Percentiles rank a stretch among this genome's conserved stretches.
These are phyloP conservation scores for Tanacetum coccineum DNA, from an alignment of 129 eudicot genomes.

Conservation along the genomic window DNA sequence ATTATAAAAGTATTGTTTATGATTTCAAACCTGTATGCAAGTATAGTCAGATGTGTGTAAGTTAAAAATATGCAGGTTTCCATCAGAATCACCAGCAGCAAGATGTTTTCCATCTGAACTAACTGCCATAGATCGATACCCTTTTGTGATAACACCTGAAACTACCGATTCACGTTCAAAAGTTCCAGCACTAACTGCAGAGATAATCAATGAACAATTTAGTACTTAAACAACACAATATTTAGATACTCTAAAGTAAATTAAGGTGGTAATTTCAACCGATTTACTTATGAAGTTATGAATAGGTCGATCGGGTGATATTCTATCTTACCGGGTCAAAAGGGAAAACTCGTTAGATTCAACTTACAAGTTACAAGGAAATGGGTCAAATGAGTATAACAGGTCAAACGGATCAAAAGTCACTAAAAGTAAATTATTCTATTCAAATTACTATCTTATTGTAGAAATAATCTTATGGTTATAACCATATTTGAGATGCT, in stretches of 20 bases:
- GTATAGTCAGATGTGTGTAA: constrained; percentile 53
- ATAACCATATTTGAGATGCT: too few relatives aligned
- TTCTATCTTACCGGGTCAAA: too few relatives aligned
- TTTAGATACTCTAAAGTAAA: constrained; percentile 13
- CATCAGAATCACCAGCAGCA: constrained; percentile 79
- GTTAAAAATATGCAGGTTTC: constrained; percentile 70
- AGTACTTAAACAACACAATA: constrained; percentile 1
- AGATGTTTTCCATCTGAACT: constrained; percentile 76
- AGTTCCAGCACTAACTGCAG: constrained; percentile 58
- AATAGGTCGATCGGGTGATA: too few relatives aligned
- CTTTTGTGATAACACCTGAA: constrained; percentile 39
- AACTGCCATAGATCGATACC: constrained; percentile 69
- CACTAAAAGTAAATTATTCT: too few relatives aligned
- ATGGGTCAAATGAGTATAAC: too few relatives aligned
- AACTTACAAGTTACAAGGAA: too few relatives aligned
- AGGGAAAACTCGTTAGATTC: too few relatives aligned
- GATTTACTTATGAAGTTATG: too few relatives aligned
- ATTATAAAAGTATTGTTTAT: background rate
- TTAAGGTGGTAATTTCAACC: too few relatives aligned
- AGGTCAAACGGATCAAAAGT: too few relatives aligned
- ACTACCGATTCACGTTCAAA: constrained; percentile 64
- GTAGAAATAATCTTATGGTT: too few relatives aligned
- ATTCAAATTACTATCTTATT: too few relatives aligned
- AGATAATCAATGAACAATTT: constrained; percentile 12
- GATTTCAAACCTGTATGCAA: constrained; percentile 47